Evolutionary conservation across 768 basidiomycete genomes (phyloP).

Genomic region (Lactarius quietus): DNA sequence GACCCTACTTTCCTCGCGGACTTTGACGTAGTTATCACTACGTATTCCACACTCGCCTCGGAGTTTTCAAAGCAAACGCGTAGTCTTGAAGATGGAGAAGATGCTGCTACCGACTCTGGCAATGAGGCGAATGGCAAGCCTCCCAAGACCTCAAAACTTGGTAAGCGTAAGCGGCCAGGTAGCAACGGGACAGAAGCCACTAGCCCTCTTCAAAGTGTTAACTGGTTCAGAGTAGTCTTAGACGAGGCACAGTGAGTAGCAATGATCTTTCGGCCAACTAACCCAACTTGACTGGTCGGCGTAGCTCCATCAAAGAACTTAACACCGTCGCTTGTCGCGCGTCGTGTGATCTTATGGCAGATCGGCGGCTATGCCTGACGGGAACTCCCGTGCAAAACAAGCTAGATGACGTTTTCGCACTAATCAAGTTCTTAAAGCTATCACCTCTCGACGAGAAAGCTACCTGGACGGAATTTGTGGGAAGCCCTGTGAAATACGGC

Average conservation of each 20-base stretch:
- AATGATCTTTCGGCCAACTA: background rate
- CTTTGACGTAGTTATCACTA: constrained; percentile 97
- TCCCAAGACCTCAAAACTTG: constrained; percentile 59
- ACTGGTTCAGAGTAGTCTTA: constrained; percentile 95
- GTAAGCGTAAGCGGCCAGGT: constrained; percentile 35
- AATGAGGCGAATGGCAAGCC: constrained; percentile 59
- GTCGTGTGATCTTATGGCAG: constrained; percentile 90
- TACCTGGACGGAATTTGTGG: constrained; percentile 90
- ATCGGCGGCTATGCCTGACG: constrained; percentile 91
- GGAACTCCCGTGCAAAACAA: constrained; percentile 99
- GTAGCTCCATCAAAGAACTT: constrained; percentile 94
- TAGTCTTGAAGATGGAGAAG: constrained; percentile 66
- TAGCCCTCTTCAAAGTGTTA: constrained; percentile 87
- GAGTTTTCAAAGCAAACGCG: constrained; percentile 89
- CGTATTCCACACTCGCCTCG: constrained; percentile 91
- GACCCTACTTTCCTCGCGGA: constrained; percentile 87
- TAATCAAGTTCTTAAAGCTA: constrained; percentile 93
- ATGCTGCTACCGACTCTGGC: constrained; percentile 60
- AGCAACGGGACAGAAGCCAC: constrained; percentile 48
- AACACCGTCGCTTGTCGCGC: constrained; percentile 92
- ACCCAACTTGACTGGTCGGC: background rate
- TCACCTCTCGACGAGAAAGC: constrained; percentile 92
- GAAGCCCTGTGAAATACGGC: constrained; percentile 88
- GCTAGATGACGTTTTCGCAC: constrained; percentile 94
- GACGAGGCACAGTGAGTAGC: constrained; percentile 92